Base-by-base conservation (phyloP, 169 alveolate species). In the Besnoitia besnoiti region DNA sequence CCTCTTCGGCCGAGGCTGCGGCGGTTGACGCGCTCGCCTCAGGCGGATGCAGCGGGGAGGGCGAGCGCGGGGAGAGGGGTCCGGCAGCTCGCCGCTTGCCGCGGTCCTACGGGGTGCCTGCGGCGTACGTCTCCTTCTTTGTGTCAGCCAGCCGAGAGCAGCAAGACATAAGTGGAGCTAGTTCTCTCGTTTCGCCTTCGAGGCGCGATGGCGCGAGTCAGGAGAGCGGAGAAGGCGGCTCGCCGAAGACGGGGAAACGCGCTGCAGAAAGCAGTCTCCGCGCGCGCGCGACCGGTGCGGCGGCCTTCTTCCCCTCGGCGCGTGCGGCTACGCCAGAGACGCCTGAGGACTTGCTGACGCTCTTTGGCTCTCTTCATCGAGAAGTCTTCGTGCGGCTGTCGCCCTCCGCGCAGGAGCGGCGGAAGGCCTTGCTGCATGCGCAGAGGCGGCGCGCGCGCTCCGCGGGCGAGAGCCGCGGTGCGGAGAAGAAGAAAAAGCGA, bases 361-460 rank as follows among this genome's bases (percentile, higher is more conserved):
- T 77, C 5, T 77, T 77, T 55, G 21, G 61, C 87, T 77, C 61
- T 3, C 40, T 77, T 19, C 87, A 77, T 39, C 40, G 87, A 40
- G 87, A 77, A 21, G 87, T 77, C 42, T 5, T 77, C 24, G 59
- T 77, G 87, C 87, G 33, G 14, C 55, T 77, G 61, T 4, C 21
- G 59, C 87, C 87, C 5, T 21, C 87, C 40, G 49, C 87, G 59
- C 61, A 40, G 87, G 61, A 42, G 21, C 87, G 59, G 61, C 35
- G n/a, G 59, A 77, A 3, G 87, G 37, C 55, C 35, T 14, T 0
- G 10, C 59, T 37, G 14, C 50, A n/a, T 27, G 55, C 42, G 80
- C 80, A 3, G 80, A 30, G 44, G 44, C 80, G 10, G 39, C 40
- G 80, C 55, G 5, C 55, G 5, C 55, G 5, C 55, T 5, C 55